Base-by-base conservation (phyloP, 2,329 filamentous ascomycete species). In the Cordyceps tenuipes region DNA sequence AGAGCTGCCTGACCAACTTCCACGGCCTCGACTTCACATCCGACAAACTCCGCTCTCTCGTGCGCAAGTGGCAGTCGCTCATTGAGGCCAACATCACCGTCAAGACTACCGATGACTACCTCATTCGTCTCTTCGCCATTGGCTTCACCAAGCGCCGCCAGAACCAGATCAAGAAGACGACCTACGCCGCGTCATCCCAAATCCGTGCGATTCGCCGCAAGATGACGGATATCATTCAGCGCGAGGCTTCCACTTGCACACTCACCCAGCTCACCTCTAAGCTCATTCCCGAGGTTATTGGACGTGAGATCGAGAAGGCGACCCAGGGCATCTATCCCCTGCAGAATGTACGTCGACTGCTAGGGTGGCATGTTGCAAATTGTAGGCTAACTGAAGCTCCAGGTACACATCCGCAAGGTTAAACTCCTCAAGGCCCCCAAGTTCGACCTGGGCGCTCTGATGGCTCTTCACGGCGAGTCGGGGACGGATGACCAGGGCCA, bases 121-220 rank as follows among this genome's bases (percentile, higher is more conserved):
- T 97, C 77, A 86, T 99, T 81, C 91, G 94, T 73, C 88, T 99
- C 71, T 99, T 99, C 83, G 91, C 91, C 77, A 99, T 99, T 71
- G 94, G 90, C 71, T 99, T 99, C 86, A 99, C 94, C 80, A 97
- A 97, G 89, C 86, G 91, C 79, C 89, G 94, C 75, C 91, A 91
- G 72, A 99, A 97, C 85, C 94, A 99, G 86, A 93, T 99, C 85
- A 96, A 96, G 90, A 99, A 97, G 90, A 99, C 94, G 73, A 99
- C 94, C 76, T 99, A 99, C 76, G 94, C 94, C 70, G 88, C 88
- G 68, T 91, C 91, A 67, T 97, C 94, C 67, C 94, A 99, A 82
- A 97, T 97, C 79, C 89, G 93, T 69, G 88, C 89, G 70, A 99
- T 99, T 79, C 90, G 94, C 80, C 94, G 92, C 86, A 97, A 99